Conservation (phyloP, 139 green algal species). For the Coccomyxa sp. region DNA sequence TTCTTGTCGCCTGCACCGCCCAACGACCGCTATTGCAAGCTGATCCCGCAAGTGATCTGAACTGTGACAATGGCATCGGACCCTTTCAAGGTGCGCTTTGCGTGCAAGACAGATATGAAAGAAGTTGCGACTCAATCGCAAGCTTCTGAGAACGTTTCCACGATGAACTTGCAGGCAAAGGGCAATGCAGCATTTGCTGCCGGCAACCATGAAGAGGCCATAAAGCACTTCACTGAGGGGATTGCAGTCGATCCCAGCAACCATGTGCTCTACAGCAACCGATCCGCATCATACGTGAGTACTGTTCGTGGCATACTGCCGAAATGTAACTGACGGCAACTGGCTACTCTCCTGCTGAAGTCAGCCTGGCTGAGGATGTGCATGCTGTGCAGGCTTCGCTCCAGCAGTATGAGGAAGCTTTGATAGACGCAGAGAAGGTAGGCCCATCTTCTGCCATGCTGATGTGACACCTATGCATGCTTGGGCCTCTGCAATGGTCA, state of each 20-base stretch:
- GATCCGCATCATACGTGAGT: constrained; percentile 72
- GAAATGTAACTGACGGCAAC: not conserved
- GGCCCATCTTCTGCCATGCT: not conserved
- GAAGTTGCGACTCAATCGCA: too few relatives aligned
- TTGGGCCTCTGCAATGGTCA: not conserved
- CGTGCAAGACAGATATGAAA: too few relatives aligned
- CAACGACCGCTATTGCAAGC: too few relatives aligned
- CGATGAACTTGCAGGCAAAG: constrained; percentile 62
- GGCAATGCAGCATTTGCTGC: constrained; percentile 91
- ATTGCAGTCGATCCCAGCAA: constrained; percentile 82
- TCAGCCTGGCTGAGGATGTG: not conserved
- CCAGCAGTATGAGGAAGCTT: constrained; percentile 70
- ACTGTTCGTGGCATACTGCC: not conserved
- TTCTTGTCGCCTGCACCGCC: too few relatives aligned
- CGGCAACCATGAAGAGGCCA: constrained; percentile 77
- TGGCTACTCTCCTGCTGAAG: not conserved
- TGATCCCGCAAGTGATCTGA: too few relatives aligned
- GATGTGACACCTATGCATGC: not conserved
- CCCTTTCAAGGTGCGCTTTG: not conserved
- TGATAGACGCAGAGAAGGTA: constrained; percentile 83
- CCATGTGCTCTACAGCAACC: constrained; percentile 96
- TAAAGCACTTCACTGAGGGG: constrained; percentile 77
- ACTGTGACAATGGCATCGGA: not conserved
- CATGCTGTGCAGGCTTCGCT: constrained; percentile 60
- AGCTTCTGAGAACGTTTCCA: too few relatives aligned